Evolutionary conservation across 208 protist genomes (phyloP), one percentile per base, ranked within the genome.

Genomic region (Acanthamoeba castellanii): DNA sequence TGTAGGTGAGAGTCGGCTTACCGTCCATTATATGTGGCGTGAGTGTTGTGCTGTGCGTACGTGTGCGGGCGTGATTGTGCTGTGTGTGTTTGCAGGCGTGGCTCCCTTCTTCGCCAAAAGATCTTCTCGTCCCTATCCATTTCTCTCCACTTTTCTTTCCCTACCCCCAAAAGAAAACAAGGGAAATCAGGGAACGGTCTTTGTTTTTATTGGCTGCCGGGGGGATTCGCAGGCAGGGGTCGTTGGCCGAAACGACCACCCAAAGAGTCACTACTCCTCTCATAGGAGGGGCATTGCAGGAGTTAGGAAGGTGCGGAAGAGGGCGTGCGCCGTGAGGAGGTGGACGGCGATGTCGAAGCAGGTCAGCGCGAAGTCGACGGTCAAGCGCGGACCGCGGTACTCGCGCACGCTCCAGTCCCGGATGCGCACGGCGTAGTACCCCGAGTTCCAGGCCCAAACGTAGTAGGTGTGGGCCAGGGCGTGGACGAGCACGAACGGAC

Each of bases 341-440:
- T 87, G 78, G 8, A 87, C 47, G 47, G 78, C 78, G 16, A 87
- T 87, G 78, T 87, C 78, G 50, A 52, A 87, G 27, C 7, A 25
- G 47, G 78, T 87, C 7, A 87, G 78, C 27, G 47, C 78, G 22
- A 64, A 87, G 50, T 87, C 78, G 7, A 87, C 78, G 18, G 78
- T 87, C 27, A 87, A 37, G n/a, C 42, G 47, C 2, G 78, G 78
- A 7, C 78, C 78, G 7, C 47, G 8, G 47, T 87, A 87, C 78
- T 87, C 78, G 50, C 78, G 78, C 6, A 87, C 78, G 47, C 78
- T 87, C 78, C 78, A 87, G 78, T 87, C 50, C 1, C 78, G 78
- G 5, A 87, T 87, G 47, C 78, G 45, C 78, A 87, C 78, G 25
- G 78, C 78, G 78, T 87, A 87, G 78, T 87, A 42, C 3, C 78